Percentiles rank a stretch among this genome's conserved stretches.
These are phyloP conservation scores for Peronospora belbahrii DNA, from an alignment of 352 stramenopile species.

Conservation along the genomic window DNA sequence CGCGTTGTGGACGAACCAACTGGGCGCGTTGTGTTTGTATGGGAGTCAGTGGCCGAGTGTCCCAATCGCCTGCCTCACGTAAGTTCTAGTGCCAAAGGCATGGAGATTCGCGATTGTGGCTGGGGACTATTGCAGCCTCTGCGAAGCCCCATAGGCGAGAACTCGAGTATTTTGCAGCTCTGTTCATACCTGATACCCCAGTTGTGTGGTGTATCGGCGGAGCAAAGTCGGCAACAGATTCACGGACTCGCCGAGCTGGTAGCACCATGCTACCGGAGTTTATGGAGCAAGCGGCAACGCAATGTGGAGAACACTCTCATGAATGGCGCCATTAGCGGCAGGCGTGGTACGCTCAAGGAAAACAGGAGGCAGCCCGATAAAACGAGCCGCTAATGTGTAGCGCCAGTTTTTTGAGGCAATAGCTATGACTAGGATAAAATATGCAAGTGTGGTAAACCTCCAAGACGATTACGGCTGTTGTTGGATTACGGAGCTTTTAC, in stretches of 20 bases:
- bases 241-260: slow-evolving; percentile 39
- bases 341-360: slow-evolving; percentile 10
- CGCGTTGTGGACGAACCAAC: slow-evolving; percentile 27
- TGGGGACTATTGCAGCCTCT: slow-evolving; percentile 42
- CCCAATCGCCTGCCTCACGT: slow-evolving; percentile 21
- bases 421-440: slow-evolving; percentile 24
- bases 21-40: slow-evolving; percentile 40
- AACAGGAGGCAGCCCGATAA: slow-evolving; percentile 12
- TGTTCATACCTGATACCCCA: slow-evolving; percentile 41
- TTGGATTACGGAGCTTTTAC: background rate
- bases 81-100: slow-evolving; percentile 20
- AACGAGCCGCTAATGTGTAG: slow-evolving; percentile 10
- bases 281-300: slow-evolving; percentile 42
- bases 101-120: slow-evolving; percentile 41
- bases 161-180: slow-evolving; percentile 47
- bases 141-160: slow-evolving; percentile 14
- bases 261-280: slow-evolving; percentile 31
- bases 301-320: slow-evolving; percentile 45
- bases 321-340: slow-evolving; percentile 31
- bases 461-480: background rate
- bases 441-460: slow-evolving; percentile 2
- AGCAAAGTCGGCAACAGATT: slow-evolving; percentile 38
- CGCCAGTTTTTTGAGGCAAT: slow-evolving; percentile 26
- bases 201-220: slow-evolving; percentile 22
- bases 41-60: slow-evolving; percentile 41